Percentiles rank a stretch among this genome's conserved stretches.
These are phyloP conservation scores for Ustilago cynodontis DNA, from an alignment of 1,284 basidiomycete species.

Conservation along the genomic window DNA sequence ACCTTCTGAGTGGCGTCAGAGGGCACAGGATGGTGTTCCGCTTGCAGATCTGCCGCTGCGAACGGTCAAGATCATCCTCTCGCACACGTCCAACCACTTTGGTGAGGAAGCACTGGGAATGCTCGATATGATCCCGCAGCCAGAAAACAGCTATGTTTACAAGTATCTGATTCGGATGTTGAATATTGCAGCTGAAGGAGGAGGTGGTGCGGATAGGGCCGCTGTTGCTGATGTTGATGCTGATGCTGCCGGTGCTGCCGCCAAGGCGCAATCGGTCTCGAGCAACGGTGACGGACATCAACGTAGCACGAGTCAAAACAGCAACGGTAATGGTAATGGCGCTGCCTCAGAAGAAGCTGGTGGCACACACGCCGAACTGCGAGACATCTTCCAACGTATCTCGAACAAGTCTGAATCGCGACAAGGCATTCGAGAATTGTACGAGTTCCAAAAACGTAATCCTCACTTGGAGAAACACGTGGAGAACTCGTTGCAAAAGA, in stretches of 20 bases:
- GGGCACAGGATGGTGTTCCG: constrained; percentile 88
- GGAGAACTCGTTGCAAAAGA: constrained; percentile 72
- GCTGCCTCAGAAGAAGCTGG: constrained; percentile 73
- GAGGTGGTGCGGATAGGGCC: constrained; percentile 30
- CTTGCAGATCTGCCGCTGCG: constrained; percentile 96
- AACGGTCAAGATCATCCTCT: constrained; percentile 81
- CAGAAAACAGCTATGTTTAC: constrained; percentile 66
- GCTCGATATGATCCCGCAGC: constrained; percentile 61
- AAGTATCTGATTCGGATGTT: constrained; percentile 63
- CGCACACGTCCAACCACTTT: constrained; percentile 70
- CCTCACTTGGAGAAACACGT: constrained; percentile 88
- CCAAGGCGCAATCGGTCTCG: constrained; percentile 6
- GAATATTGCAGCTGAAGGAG: constrained; percentile 47
- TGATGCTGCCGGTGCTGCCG: constrained; percentile 76
- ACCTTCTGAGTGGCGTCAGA: constrained; percentile 93
- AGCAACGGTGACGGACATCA: constrained; percentile 73
- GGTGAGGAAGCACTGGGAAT: constrained; percentile 61
- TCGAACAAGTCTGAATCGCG: constrained; percentile 84
- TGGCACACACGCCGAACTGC: constrained; percentile 78
- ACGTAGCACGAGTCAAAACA: constrained; percentile 71
- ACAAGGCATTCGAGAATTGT: constrained; percentile 92
- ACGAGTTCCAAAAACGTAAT: constrained; percentile 91
- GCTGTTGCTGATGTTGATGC: constrained; percentile 71
- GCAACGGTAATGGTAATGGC: neutral
- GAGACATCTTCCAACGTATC: constrained; percentile 88